phyloP scores from a whole-genome alignment of 371 early-diverging fungal genomes.

The Nosema granulosis region DNA sequence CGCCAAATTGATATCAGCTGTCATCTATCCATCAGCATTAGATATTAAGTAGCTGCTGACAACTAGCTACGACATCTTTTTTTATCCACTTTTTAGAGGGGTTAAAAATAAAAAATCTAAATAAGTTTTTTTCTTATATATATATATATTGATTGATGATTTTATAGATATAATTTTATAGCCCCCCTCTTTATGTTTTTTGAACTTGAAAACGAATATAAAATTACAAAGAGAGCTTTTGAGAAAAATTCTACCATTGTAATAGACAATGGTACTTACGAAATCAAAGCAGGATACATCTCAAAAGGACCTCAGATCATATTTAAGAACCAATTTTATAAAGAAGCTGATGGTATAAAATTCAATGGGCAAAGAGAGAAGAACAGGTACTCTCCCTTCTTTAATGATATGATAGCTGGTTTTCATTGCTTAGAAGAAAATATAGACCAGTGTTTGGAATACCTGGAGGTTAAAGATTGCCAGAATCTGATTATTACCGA shows the following conservation, averaged over 20 bases:
- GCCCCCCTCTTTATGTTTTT: slow-evolving; percentile 24
- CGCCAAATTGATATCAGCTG: too few relatives aligned
- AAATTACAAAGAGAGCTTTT: neutral
- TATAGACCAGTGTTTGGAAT: slow-evolving; percentile 57
- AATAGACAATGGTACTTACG: slow-evolving; percentile 66
- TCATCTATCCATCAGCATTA: too few relatives aligned
- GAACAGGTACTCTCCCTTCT: slow-evolving; percentile 15
- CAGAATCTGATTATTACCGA: slow-evolving; percentile 63
- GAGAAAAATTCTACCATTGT: slow-evolving; percentile 48
- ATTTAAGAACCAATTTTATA: slow-evolving; percentile 62
- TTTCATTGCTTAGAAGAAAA: slow-evolving; percentile 63
- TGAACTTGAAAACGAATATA: slow-evolving; percentile 13
- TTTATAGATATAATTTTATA: slow-evolving; percentile 18
- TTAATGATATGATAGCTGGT: slow-evolving; percentile 57
- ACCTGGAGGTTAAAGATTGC: slow-evolving; percentile 47
- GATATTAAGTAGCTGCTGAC: too few relatives aligned
- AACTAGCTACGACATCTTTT: too few relatives aligned
- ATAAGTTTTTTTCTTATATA: too few relatives aligned
- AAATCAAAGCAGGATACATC: slow-evolving; percentile 61
- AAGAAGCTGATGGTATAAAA: slow-evolving; percentile 56
- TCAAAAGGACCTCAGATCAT: slow-evolving; percentile 28
- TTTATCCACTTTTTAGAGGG: too few relatives aligned
- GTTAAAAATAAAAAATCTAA: too few relatives aligned
- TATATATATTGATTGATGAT: too few relatives aligned
- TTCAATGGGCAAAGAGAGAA: slow-evolving; percentile 53